Base-by-base conservation (phyloP, 306 rosid genomes). In the Sesbania bispinosa region DNA sequence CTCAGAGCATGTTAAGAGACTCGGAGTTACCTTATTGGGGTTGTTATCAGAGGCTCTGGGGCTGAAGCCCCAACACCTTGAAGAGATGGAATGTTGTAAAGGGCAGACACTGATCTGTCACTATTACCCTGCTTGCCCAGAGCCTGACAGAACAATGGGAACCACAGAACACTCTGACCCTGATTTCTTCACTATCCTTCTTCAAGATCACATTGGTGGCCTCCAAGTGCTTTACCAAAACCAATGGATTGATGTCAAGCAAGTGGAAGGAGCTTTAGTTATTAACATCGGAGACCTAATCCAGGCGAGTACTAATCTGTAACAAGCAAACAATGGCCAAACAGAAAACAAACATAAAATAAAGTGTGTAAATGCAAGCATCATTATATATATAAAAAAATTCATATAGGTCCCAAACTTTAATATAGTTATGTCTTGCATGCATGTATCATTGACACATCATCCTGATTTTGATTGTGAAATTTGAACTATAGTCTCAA, bases 11-110 rank as follows among this genome's bases (percentile, higher is more conserved):
- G 52, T 54, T 18, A 26, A 53, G 54, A 70, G 10, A 10, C 2
- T 54, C 0, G 54, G 75, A 4, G 4, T 23, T 6, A 15, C 19
- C 19, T 16, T 70, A 10, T 14, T 70, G 42, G 66, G 39, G 66
- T 41, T 70, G 19, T 66, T 70, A 15, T 70, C 66, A 4, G 64
- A 69, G 53, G 75, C 75, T 36, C 23, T 69, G 39, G 75, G 75
- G 6, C 64, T 69, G 0, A 53, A 14, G 16, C 41, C 64, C 15
- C 53, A 69, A 15, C 64, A 69, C 27, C 38, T 69, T 52, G 75
- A 53, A 36, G 54, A 53, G 10, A 69, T 69, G 64, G 53, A 69
- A 23, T 69, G 75, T 53, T 64, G 27, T 2, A 14, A 23, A 53
- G 75, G 64, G 6, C 64, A 36, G 13, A 0, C 1, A 0, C 4